These are phyloP conservation scores for Saitozyma sp. DNA, from an alignment of 768 basidiomycete genomes.

Conservation along the genomic window DNA sequence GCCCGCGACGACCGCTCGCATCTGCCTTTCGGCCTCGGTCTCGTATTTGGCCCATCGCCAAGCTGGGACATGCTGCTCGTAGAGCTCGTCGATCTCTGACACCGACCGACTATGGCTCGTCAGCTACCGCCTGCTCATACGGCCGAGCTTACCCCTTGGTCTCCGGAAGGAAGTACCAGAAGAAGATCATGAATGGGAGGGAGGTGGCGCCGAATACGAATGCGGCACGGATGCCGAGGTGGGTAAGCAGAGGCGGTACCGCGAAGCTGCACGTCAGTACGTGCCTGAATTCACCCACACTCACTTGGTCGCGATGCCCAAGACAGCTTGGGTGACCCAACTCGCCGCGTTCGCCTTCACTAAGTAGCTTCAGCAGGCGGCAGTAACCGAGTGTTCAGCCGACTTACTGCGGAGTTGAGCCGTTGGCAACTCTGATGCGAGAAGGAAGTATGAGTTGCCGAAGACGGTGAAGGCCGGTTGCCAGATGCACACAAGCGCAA, in stretches of 20 bases:
- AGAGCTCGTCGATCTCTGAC: conserved; percentile 32
- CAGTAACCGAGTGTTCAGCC: not conserved
- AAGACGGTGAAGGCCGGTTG: conserved; percentile 9
- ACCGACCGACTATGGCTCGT: conserved; percentile 27
- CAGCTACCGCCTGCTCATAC: conserved; percentile 18
- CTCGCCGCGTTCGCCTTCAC: conserved; percentile 11
- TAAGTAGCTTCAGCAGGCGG: not conserved
- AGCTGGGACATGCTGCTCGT: conserved; percentile 20
- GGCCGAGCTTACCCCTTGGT: conserved; percentile 12
- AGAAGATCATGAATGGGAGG: conserved; percentile 10
- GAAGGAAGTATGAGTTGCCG: conserved; percentile 13
- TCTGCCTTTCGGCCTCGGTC: conserved; percentile 8
- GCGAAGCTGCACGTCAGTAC: not conserved
- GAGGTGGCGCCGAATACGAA: conserved; percentile 18
- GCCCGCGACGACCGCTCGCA: not conserved
- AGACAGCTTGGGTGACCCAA: conserved; percentile 12
- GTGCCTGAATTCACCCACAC: no score
- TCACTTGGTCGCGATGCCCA: conserved; percentile 8
- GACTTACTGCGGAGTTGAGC: conserved; percentile 12
- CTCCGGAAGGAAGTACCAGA: conserved; percentile 17
- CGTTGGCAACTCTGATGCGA: conserved; percentile 17
- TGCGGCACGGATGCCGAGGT: conserved; percentile 2
- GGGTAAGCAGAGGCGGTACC: conserved; percentile 9
- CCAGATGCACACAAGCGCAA: conserved; percentile 9
- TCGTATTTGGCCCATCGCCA: conserved; percentile 16